phyloP scores from a whole-genome alignment of 345 rosid species.

The Citrus australasica region DNA sequence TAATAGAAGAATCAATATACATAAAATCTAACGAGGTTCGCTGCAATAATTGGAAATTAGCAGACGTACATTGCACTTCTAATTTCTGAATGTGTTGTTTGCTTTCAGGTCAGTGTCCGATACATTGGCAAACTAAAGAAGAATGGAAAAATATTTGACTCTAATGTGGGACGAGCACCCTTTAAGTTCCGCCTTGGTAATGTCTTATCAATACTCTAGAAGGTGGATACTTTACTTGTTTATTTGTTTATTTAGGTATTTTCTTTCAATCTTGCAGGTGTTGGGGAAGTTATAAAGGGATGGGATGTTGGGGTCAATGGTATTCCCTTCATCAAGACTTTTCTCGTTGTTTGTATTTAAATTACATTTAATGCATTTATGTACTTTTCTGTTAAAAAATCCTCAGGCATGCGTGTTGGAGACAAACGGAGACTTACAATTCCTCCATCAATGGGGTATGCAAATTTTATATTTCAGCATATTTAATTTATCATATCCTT shows the following conservation, averaged over 20 bases:
- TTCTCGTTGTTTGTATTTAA: background rate
- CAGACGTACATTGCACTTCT: background rate
- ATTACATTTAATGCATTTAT: background rate
- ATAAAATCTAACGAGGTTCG: background rate
- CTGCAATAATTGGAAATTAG: background rate
- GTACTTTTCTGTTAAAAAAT: background rate
- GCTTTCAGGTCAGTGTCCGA: conserved; percentile 66
- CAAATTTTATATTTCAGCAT: background rate
- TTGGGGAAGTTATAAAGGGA: conserved; percentile 91
- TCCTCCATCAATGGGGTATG: conserved; percentile 74
- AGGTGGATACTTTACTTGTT: conserved; percentile 3
- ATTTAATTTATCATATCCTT: background rate
- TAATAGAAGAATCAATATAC: background rate
- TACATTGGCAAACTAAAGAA: conserved; percentile 91
- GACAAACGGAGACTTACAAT: conserved; percentile 68
- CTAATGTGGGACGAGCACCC: conserved; percentile 73
- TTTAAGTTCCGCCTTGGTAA: conserved; percentile 84
- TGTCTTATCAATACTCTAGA: background rate
- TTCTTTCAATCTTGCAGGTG: conserved; percentile 44
- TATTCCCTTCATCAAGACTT: conserved; percentile 20
- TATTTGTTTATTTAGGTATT: background rate
- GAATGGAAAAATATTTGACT: conserved; percentile 83
- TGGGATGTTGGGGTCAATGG: conserved; percentile 98
- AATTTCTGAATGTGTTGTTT: background rate
- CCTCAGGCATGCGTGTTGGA: conserved; percentile 67